A percentile compares a stretch with the other conserved stretches of the same genome.
phyloP scores from a whole-genome alignment of 805 yeast genomes.

The Middelhovenomyces tepae region DNA sequence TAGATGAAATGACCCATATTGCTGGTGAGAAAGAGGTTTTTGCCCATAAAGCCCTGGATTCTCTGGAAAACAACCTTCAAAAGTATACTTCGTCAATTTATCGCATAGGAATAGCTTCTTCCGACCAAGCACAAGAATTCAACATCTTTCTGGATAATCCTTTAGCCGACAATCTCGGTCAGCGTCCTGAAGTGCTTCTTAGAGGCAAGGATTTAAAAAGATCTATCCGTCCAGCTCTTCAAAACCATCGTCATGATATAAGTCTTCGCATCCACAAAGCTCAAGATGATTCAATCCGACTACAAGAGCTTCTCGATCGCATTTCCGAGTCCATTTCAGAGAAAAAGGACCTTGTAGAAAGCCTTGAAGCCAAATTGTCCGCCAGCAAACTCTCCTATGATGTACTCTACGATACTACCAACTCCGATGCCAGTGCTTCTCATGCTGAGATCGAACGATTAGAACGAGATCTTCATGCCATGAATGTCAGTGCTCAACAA shows the following conservation, averaged over 20 bases:
- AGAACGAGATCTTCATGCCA: constrained; percentile 47
- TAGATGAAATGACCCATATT: constrained; percentile 38
- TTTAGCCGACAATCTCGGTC: constrained; percentile 37
- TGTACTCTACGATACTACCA: constrained; percentile 45
- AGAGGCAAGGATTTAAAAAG: constrained; percentile 32
- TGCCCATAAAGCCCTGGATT: constrained; percentile 41
- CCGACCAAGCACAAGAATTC: constrained; percentile 21
- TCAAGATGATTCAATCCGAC: constrained; percentile 49
- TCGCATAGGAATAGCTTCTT: constrained; percentile 34
- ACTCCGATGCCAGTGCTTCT: constrained; percentile 42
- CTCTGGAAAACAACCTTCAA: constrained; percentile 42
- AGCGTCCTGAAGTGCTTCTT: constrained; percentile 35
- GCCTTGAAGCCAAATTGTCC: constrained; percentile 47
- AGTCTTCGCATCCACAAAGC: constrained; percentile 37
- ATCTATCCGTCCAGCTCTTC: constrained; percentile 30
- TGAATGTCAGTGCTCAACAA: constrained; percentile 41
- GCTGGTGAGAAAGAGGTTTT: constrained; percentile 43
- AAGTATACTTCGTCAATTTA: constrained; percentile 50
- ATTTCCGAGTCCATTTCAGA: constrained; percentile 47
- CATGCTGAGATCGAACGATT: constrained; percentile 58
- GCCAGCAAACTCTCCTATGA: constrained; percentile 46
- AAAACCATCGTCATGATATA: constrained; percentile 39
- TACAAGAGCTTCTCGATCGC: constrained; percentile 52
- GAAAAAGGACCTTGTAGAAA: constrained; percentile 47
- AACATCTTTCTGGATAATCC: constrained; percentile 35